Percentiles rank a stretch among this genome's conserved stretches.
phyloP scores from a whole-genome alignment of 768 basidiomycete genomes.

The Leccinum arenicola region DNA sequence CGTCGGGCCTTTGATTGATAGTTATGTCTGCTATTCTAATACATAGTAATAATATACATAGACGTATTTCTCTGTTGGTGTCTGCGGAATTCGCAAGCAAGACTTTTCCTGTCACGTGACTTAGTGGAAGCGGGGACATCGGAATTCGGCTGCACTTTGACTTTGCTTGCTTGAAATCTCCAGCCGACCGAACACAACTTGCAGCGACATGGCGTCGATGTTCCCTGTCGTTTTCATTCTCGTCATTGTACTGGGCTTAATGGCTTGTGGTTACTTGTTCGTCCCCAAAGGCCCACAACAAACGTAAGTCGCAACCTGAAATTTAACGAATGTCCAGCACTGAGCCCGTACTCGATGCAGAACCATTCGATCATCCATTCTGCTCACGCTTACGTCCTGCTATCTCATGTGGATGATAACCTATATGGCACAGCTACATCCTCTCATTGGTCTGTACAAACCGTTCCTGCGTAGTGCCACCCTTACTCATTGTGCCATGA shows the following conservation, averaged over 20 bases:
- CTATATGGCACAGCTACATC: conserved; percentile 93
- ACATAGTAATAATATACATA: conserved; percentile 3
- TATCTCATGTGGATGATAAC: conserved; percentile 98
- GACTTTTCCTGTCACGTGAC: neutral
- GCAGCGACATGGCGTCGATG: conserved; percentile 58
- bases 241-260: conserved; percentile 61
- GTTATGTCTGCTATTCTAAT: conserved; percentile 3
- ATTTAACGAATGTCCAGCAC: neutral
- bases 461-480: neutral
- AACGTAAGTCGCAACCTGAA: conserved; percentile 54
- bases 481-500: conserved; percentile 1
- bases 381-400: conserved; percentile 77
- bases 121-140: neutral
- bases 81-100: neutral
- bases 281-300: conserved; percentile 88
- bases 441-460: conserved; percentile 72
- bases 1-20: conserved; percentile 55
- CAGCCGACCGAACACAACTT: neutral
- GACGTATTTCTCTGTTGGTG: neutral
- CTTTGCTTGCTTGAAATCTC: neutral
- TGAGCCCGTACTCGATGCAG: conserved; percentile 39
- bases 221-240: conserved; percentile 70
- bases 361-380: conserved; percentile 74
- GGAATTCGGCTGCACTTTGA: neutral
- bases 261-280: conserved; percentile 61